Conservation (phyloP, 2,329 filamentous ascomycete species). For the Madurella mycetomatis region DNA sequence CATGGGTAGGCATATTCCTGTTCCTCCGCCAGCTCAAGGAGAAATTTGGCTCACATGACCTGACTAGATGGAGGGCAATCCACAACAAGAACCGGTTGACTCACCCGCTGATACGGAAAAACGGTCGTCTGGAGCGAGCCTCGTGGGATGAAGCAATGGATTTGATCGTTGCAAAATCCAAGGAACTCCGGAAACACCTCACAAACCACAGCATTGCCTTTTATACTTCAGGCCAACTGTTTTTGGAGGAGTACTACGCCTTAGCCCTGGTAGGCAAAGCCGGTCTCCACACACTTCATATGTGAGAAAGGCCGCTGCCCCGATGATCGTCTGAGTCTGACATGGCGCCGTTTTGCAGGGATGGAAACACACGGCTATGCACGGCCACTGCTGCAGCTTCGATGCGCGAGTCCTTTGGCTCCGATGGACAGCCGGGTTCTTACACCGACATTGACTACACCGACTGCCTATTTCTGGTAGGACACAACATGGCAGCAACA, state of each 20-base stretch:
- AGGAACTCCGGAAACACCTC: constrained; percentile 29
- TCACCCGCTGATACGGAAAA: constrained; percentile 31
- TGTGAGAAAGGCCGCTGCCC: constrained; percentile 24
- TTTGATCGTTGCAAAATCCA: constrained; percentile 31
- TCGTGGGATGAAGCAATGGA: constrained; percentile 37
- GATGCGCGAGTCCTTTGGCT: constrained; percentile 37
- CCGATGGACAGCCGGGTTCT: constrained; percentile 35
- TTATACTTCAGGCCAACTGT: constrained; percentile 36
- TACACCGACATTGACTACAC: constrained; percentile 36
- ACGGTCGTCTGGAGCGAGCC: constrained; percentile 32
- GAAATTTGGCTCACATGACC: background rate
- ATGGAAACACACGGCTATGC: constrained; percentile 37
- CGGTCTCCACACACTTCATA: constrained; percentile 35
- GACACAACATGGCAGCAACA: constrained; percentile 35
- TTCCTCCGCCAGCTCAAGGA: background rate
- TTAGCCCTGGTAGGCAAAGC: constrained; percentile 37
- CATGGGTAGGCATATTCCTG: constrained; percentile 25
- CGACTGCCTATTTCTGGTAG: constrained; percentile 35
- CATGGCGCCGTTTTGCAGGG: constrained; percentile 24
- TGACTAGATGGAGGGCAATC: constrained; percentile 29
- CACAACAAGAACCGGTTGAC: constrained; percentile 30
- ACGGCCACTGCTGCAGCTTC: constrained; percentile 36
- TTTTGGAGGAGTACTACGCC: constrained; percentile 38
- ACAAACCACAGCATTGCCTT: constrained; percentile 37
- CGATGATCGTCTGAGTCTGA: background rate